Evolutionary conservation across 1,139 yeast genomes (phyloP).

Genomic region (Kluyveromyces sp.): DNA sequence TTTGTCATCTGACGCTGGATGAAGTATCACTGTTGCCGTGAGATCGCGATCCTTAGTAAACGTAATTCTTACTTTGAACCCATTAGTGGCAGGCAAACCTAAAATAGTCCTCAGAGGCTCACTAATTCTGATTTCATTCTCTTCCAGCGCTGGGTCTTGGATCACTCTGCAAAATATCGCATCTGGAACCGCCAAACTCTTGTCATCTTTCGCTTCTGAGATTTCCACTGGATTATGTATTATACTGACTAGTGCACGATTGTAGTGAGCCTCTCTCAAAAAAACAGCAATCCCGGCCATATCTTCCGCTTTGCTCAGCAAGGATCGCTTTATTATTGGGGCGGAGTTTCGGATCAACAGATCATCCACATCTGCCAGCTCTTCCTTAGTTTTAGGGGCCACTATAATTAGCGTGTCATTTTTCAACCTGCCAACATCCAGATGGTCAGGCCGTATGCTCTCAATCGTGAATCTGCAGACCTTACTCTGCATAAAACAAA

Average conservation of each 20-base stretch:
- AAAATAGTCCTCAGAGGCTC: neutral
- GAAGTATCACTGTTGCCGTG: neutral
- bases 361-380: conserved; percentile 16
- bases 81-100: neutral
- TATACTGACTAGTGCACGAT: neutral
- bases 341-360: neutral
- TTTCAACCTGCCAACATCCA: conserved; percentile 50
- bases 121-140: conserved; percentile 2
- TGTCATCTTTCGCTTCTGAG: neutral
- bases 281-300: neutral
- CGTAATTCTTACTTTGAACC: conserved; percentile 2
- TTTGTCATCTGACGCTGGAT: neutral
- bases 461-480: conserved; percentile 59
- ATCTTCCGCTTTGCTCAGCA: neutral
- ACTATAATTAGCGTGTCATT: conserved; percentile 76
- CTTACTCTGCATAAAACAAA: conserved; percentile 66
- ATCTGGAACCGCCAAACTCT: neutral
- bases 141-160: neutral
- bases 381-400: conserved; percentile 62
- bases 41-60: conserved; percentile 1
- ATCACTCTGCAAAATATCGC: conserved; percentile 3
- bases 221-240: neutral
- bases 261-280: neutral
- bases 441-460: conserved; percentile 46
- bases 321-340: neutral